These are phyloP conservation scores for Dictyostelium firmibasis DNA, from an alignment of 78 protist species.

Conservation along the genomic window DNA sequence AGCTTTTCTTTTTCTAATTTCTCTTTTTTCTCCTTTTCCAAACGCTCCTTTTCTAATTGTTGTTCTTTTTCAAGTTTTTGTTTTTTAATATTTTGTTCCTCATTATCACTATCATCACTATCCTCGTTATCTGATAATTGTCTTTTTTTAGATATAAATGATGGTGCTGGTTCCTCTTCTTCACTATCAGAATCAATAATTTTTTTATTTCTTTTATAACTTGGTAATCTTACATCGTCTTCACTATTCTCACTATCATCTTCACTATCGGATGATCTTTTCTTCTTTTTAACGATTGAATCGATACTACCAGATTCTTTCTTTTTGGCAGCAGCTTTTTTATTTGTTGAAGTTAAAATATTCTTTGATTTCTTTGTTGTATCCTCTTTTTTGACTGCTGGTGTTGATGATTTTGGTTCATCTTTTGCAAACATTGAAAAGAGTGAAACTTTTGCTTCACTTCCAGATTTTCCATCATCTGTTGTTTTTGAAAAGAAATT, in stretches of 20 bases:
- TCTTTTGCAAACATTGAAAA: conserved; percentile 18
- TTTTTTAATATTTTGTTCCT: not conserved
- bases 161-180: not conserved
- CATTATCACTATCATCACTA: not conserved
- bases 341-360: not conserved
- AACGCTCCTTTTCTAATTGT: not conserved
- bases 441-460: not conserved
- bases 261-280: conserved; percentile 21
- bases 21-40: not conserved
- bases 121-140: not conserved
- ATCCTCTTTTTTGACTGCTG: not conserved
- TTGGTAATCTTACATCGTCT: not conserved
- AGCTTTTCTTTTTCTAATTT: not conserved
- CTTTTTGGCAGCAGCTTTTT: not conserved
- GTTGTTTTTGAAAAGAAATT: conserved; percentile 10
- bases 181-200: not conserved
- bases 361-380: not conserved
- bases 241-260: conserved; percentile 20
- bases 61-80: conserved; percentile 3
- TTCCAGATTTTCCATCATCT: not conserved
- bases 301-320: not conserved
- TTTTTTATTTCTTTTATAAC: not conserved
- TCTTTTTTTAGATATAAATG: not conserved
- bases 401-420: not conserved
- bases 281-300: not conserved